Evolutionary conservation across 2,329 filamentous ascomycete species (phyloP), one percentile per base, ranked within the genome.

Genomic region (Dendryphion nanum): DNA sequence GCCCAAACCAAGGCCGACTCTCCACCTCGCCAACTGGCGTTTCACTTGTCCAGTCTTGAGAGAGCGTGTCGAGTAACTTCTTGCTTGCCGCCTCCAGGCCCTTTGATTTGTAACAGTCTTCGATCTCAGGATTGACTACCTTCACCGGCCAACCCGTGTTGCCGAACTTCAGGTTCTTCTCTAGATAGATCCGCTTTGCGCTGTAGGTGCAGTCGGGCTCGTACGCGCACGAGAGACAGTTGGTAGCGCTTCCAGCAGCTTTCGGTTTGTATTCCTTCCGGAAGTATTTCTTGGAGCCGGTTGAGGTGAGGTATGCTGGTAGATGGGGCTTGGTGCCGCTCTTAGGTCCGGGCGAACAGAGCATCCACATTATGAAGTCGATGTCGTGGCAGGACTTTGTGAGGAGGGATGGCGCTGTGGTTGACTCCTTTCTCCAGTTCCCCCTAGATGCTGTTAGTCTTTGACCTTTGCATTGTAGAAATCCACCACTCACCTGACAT

Each of bases 301-400:
- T 77, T 0, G 89, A 95, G 1, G 81, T 78, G n/a, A 97, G 76
- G 1, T 76, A 79, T 5, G 79, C 75, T 0, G 91, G 91, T 1
- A 91, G 72, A 63, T 96, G 90, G 0, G 85, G 77, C 12, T 72
- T 64, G 5, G 62, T 46, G 18, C 50, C 46, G 68, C 59, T 51
- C 2, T 58, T 55, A 2, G 71, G 57, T 0, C 76, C 64, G 0
- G 88, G 86, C 1, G 86, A 88, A 58, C 84, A 91, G 8, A 97
- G 76, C 32, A 97, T 71, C 93, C 93, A 98, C 13, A 97, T 73
- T 4, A 97, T 70, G 40, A 97, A 81, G 59, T 98, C 93, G 34
- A 98, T 86, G 53, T 98, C 93, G 57, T 98, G 93, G 53, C 93
- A 97, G 42, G 88, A 94, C 68, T 97, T 98, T 3, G 91, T 95